These are phyloP conservation scores for Colletotrichum lini DNA, from an alignment of 2,329 filamentous ascomycete species.

Conservation along the genomic window DNA sequence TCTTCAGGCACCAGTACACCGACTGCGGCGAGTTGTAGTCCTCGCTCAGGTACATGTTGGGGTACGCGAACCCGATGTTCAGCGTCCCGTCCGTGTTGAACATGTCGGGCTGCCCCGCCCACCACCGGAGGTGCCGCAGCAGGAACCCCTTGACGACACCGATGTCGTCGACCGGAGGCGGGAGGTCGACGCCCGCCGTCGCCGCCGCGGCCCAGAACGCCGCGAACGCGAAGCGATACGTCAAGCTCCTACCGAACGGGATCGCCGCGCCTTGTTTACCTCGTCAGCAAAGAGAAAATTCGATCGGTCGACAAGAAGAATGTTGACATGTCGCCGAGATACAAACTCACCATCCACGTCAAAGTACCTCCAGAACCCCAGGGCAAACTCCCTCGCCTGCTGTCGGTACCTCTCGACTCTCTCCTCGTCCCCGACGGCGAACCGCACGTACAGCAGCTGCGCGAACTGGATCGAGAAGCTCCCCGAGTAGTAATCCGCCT, in stretches of 20 bases:
- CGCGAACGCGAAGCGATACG: slow-evolving; percentile 60
- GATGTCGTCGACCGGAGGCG: slow-evolving; percentile 49
- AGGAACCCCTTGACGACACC: slow-evolving; percentile 58
- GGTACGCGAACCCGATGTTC: slow-evolving; percentile 52
- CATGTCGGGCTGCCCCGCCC: slow-evolving; percentile 53
- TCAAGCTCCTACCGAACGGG: slow-evolving; percentile 61
- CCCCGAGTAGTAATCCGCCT: slow-evolving; percentile 62
- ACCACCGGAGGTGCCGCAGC: slow-evolving; percentile 60
- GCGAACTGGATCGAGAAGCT: slow-evolving; percentile 63
- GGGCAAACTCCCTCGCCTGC: slow-evolving; percentile 54
- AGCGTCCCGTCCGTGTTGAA: slow-evolving; percentile 60
- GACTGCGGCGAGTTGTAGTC: slow-evolving; percentile 67
- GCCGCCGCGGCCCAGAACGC: slow-evolving; percentile 60
- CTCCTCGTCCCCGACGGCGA: slow-evolving; percentile 53
- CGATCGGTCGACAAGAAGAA: too few species aligned
- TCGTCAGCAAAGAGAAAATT: not conserved
- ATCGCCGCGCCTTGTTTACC: slow-evolving; percentile 57
- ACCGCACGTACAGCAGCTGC: slow-evolving; percentile 57
- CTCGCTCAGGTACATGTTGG: slow-evolving; percentile 64
- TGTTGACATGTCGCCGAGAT: too few species aligned
- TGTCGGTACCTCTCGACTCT: slow-evolving; percentile 52
- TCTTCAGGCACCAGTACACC: slow-evolving; percentile 64
- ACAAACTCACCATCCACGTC: slow-evolving; percentile 52
- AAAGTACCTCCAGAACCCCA: slow-evolving; percentile 59
- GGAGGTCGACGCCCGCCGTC: slow-evolving; percentile 53